phyloP scores from a whole-genome alignment of 2,329 filamentous ascomycete genomes.

The Aureobasidium lini region DNA sequence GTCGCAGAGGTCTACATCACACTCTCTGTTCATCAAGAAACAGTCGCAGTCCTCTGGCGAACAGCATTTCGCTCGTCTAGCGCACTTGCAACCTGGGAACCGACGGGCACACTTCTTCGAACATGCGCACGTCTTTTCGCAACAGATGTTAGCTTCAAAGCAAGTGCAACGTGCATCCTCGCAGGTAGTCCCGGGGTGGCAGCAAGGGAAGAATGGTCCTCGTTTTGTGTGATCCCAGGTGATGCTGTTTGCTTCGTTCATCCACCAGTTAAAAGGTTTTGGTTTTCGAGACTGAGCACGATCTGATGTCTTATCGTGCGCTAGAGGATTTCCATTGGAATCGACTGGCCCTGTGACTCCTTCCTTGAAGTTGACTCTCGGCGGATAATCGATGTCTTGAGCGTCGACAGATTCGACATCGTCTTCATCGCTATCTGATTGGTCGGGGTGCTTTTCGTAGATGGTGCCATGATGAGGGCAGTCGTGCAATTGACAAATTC shows the following conservation, averaged over 20 bases:
- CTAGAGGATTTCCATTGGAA: neutral
- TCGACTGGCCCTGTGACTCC: slow-evolving; percentile 16
- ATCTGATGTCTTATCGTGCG: neutral
- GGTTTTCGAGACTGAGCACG: neutral
- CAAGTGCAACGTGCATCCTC: slow-evolving; percentile 56
- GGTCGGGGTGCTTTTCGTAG: slow-evolving; percentile 21
- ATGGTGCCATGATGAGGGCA: slow-evolving; percentile 38
- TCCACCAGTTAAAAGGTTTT: slow-evolving; percentile 7
- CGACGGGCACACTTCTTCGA: slow-evolving; percentile 49
- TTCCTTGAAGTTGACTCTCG: slow-evolving; percentile 23
- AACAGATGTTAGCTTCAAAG: slow-evolving; percentile 53
- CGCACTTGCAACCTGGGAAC: slow-evolving; percentile 37
- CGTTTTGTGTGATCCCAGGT: slow-evolving; percentile 34
- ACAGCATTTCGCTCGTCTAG: slow-evolving; percentile 36
- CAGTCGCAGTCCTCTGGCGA: slow-evolving; percentile 56
- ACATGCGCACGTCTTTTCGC: slow-evolving; percentile 68
- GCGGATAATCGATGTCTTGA: slow-evolving; percentile 26
- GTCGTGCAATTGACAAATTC: slow-evolving; percentile 22
- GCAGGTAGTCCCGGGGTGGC: slow-evolving; percentile 59
- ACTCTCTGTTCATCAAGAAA: slow-evolving; percentile 65
- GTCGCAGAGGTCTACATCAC: slow-evolving; percentile 67
- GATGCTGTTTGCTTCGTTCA: slow-evolving; percentile 15
- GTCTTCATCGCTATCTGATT: slow-evolving; percentile 15
- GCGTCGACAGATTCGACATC: slow-evolving; percentile 19
- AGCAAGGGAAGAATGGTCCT: slow-evolving; percentile 57